Base-by-base conservation (phyloP, 768 basidiomycete species). In the Podaxis sp. region DNA sequence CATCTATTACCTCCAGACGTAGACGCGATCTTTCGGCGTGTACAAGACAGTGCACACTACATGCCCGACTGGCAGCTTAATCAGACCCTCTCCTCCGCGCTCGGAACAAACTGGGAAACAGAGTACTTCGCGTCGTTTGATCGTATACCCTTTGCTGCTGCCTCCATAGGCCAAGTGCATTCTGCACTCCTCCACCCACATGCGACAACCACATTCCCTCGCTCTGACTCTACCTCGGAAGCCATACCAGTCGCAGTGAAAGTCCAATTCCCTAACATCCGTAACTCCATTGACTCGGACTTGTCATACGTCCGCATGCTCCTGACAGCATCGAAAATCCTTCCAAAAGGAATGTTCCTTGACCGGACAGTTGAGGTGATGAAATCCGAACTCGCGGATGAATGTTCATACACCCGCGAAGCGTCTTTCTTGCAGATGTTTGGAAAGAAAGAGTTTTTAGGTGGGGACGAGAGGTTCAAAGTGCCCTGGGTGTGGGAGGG, bases 141-240 rank as follows among this genome's bases (percentile, higher is more conserved):
- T 60, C 87, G 91, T 3, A 80, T 94, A 2, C 96, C 96, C 0
- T 94, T 97, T 67, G 96, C 96, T 1, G 92, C 95, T 0, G 96
- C 96, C 0, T 98, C 96, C 2, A 99, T 99, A 37, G 97, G 97
- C 0, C 96, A 99, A 73, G 96, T 99, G 1, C 96, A 99, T 69
- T 76, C 70, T 0, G 96, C 91, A 0, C 77, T 84, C 2, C 81
- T 98, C 11, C 82, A 0, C 74, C 85, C 0, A 66, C 75, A 13
- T 71, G 74, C 26, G 85, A 84, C 60, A 22, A 36, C 60, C 28
- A 62, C 52, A 20, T 50, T 51, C 24, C 38, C 61, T 10, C 17
- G 3, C 26, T 1, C 58, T 10, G 11, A 36, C 33, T 36, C 49
- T 50, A 24, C 33, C 11, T 26, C 30, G 5, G 3, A 22, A 20